These are phyloP conservation scores for Penicillium waksmanii DNA, from an alignment of 495 filamentous ascomycete genomes.

Conservation along the genomic window DNA sequence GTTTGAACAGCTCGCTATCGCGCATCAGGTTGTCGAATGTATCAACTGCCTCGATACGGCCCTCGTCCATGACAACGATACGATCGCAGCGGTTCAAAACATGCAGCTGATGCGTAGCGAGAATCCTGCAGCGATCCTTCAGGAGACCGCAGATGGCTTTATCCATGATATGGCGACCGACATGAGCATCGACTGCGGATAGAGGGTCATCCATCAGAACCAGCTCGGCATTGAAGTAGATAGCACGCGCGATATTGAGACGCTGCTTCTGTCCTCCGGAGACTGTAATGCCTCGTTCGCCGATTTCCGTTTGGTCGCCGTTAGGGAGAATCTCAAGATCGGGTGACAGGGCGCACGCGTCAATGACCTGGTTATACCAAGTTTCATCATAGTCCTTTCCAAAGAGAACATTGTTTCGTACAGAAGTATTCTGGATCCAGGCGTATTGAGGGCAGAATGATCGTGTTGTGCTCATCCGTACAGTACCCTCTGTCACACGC, in stretches of 20 bases:
- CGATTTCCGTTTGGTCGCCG: slow-evolving; percentile 62
- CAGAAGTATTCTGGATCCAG: slow-evolving; percentile 93
- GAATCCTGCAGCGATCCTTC: slow-evolving; percentile 83
- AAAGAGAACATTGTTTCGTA: slow-evolving; percentile 89
- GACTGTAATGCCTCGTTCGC: slow-evolving; percentile 65
- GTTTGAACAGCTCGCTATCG: slow-evolving; percentile 71
- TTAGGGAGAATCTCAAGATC: slow-evolving; percentile 60
- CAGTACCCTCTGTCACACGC: slow-evolving; percentile 74
- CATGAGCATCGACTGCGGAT: slow-evolving; percentile 83
- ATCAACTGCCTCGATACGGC: slow-evolving; percentile 78
- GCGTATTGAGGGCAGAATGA: slow-evolving; percentile 96
- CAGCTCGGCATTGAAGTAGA: slow-evolving; percentile 82
- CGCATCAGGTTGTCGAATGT: slow-evolving; percentile 87
- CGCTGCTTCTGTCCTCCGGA: slow-evolving; percentile 72
- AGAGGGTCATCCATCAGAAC: slow-evolving; percentile 85
- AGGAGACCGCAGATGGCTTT: slow-evolving; percentile 90
- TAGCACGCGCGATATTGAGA: slow-evolving; percentile 78
- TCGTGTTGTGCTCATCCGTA: slow-evolving; percentile 74
- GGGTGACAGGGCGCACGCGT: slow-evolving; percentile 59
- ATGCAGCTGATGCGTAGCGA: slow-evolving; percentile 94
- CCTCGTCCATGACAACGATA: slow-evolving; percentile 88
- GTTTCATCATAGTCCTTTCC: slow-evolving; percentile 63
- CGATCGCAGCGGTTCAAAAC: slow-evolving; percentile 88
- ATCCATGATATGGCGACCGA: slow-evolving; percentile 94
- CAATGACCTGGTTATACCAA: slow-evolving; percentile 61